phyloP scores from a whole-genome alignment of 202 grass and related monocot species.

The Zizania palustris region DNA sequence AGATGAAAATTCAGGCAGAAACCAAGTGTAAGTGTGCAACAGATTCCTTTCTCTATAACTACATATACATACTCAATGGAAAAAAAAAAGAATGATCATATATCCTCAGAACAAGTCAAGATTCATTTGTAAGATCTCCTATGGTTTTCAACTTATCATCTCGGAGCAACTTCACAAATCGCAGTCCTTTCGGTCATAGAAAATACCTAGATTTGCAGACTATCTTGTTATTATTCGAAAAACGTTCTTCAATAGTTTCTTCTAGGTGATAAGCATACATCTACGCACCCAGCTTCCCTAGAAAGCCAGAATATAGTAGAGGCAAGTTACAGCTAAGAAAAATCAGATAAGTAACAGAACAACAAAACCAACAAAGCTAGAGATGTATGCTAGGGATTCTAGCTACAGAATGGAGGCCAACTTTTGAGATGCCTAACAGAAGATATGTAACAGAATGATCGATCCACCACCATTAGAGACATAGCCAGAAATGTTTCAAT shows the following conservation, averaged over 20 bases:
- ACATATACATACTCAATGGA: background rate
- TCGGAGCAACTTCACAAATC: too few species aligned
- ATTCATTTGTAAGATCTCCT: background rate
- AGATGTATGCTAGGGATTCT: too few species aligned
- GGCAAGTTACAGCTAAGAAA: too few species aligned
- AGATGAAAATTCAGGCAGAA: background rate
- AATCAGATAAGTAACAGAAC: too few species aligned
- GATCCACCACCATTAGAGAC: background rate
- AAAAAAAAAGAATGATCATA: background rate
- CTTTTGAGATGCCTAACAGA: background rate
- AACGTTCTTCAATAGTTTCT: too few species aligned
- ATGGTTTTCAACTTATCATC: too few species aligned
- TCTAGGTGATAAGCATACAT: background rate
- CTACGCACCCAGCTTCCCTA: background rate
- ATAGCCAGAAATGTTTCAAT: background rate
- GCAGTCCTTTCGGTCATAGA: slow-evolving; percentile 1
- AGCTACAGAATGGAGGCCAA: background rate
- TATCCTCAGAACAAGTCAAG: background rate
- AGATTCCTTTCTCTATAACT: background rate
- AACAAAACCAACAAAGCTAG: too few species aligned
- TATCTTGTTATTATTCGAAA: background rate
- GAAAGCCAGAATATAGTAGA: too few species aligned
- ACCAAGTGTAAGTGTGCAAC: background rate
- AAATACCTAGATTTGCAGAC: background rate
- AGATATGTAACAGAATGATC: background rate